Percentiles rank a stretch among this genome's conserved stretches.
phyloP scores from a whole-genome alignment of 1,139 yeast species.

The Kurtzmaniella natalensis region DNA sequence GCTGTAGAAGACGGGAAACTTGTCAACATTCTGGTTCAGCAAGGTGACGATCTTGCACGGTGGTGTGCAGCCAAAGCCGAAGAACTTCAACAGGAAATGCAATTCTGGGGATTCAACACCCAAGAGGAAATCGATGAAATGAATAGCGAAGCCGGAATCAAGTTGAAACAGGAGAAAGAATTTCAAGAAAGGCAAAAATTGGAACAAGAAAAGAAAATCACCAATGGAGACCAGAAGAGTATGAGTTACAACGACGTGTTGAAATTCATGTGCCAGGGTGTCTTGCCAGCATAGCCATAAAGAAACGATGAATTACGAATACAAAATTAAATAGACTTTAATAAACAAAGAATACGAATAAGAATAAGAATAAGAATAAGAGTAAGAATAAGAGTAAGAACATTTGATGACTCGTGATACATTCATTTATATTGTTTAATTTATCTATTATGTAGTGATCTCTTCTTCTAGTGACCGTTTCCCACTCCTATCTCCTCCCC shows the following conservation, averaged over 20 bases:
- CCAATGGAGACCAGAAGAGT: conserved; percentile 30
- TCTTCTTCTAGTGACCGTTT: neutral
- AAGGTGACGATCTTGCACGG: conserved; percentile 52
- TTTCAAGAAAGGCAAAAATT: conserved; percentile 24
- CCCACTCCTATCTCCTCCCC: neutral
- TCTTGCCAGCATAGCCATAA: too few relatives aligned
- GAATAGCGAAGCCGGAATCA: conserved; percentile 39
- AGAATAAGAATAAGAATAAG: too few relatives aligned
- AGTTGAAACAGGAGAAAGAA: conserved; percentile 25
- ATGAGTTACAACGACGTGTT: conserved; percentile 36
- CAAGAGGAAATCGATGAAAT: conserved; percentile 40
- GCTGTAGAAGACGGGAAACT: conserved; percentile 39
- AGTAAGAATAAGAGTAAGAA: neutral
- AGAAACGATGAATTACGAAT: too few relatives aligned
- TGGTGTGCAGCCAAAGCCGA: conserved; percentile 60
- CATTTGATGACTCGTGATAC: neutral
- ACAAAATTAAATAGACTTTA: too few relatives aligned
- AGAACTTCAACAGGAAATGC: conserved; percentile 51
- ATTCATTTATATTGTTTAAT: too few relatives aligned
- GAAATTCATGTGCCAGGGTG: conserved; percentile 41
- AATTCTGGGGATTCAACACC: conserved; percentile 58
- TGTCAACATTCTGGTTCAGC: conserved; percentile 18
- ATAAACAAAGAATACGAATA: too few relatives aligned
- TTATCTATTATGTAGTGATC: neutral
- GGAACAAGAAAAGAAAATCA: conserved; percentile 23